Evolutionary conservation across 257 asterid genomes (phyloP).

Genomic region (Nicotiana otophora): DNA sequence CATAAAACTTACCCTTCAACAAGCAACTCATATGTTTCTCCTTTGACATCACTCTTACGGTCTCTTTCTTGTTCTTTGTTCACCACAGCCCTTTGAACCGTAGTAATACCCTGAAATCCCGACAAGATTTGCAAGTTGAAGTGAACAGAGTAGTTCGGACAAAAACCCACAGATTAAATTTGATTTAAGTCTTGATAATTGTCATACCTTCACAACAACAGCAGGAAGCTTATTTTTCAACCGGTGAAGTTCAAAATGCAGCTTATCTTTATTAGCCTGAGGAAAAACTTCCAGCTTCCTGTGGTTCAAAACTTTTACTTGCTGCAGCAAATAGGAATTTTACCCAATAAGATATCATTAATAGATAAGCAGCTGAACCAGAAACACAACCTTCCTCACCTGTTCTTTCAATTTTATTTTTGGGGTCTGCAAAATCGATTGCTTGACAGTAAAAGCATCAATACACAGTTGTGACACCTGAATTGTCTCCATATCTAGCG

Average conservation of each 20-base stretch:
- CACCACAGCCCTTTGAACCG: conserved; percentile 83
- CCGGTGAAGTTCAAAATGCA: conserved; percentile 63
- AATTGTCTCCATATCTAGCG: conserved; percentile 67
- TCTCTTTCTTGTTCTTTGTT: conserved; percentile 33
- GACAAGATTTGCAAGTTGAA: conserved; percentile 1
- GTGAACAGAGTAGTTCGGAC: background rate
- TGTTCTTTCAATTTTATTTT: conserved; percentile 63
- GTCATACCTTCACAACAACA: conserved; percentile 74
- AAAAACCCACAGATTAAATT: background rate
- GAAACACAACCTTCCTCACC: conserved; percentile 26
- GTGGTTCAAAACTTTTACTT: conserved; percentile 44
- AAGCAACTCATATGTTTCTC: conserved; percentile 50
- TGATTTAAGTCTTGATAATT: background rate
- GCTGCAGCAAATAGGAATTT: conserved; percentile 37
- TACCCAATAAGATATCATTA: background rate
- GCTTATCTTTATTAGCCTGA: conserved; percentile 42
- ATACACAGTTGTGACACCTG: conserved; percentile 53
- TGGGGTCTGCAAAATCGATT: conserved; percentile 57
- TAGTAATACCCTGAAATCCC: conserved; percentile 58
- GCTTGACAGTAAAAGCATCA: conserved; percentile 62
- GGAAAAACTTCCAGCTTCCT: conserved; percentile 54
- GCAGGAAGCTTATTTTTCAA: conserved; percentile 59
- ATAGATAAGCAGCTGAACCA: background rate
- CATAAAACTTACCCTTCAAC: conserved; percentile 77
- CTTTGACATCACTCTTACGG: conserved; percentile 10